phyloP scores from a whole-genome alignment of 768 basidiomycete genomes.

The Coprinopsis sp. region DNA sequence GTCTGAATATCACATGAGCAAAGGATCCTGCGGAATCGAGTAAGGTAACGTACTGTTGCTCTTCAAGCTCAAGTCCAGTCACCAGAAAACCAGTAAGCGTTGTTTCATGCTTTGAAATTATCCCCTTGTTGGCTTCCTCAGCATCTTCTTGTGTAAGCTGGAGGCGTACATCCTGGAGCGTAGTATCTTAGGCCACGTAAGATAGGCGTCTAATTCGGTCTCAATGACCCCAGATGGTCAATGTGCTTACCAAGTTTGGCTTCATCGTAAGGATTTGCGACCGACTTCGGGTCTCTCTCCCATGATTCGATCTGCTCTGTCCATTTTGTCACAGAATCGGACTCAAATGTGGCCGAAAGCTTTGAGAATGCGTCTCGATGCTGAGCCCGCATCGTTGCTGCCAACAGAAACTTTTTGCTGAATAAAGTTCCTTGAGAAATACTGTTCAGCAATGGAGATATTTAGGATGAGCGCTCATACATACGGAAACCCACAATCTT shows the following conservation, averaged over 20 bases:
- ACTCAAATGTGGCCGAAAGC: neutral
- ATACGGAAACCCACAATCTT: conserved; percentile 18
- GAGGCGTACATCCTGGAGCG: conserved; percentile 11
- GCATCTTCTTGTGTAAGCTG: conserved; percentile 11
- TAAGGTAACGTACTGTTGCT: conserved; percentile 15
- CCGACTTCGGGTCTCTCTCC: neutral
- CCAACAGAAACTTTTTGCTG: neutral
- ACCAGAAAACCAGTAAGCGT: conserved; percentile 2
- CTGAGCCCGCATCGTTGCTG: neutral
- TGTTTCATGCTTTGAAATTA: conserved; percentile 4
- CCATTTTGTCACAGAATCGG: neutral
- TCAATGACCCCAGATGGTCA: neutral
- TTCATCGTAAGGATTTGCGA: neutral
- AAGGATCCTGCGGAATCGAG: neutral
- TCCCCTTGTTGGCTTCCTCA: conserved; percentile 6
- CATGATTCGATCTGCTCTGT: neutral
- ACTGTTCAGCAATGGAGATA: neutral
- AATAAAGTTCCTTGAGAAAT: neutral
- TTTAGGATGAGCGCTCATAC: neutral
- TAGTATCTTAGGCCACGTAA: neutral
- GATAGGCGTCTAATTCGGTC: neutral
- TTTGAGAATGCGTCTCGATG: neutral
- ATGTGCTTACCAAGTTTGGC: neutral
- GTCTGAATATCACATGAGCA: neutral
- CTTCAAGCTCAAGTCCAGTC: conserved; percentile 16